Evolutionary conservation across 371 early-diverging fungal species (phyloP).

Genomic region (Basidiobolus meristosporus): DNA sequence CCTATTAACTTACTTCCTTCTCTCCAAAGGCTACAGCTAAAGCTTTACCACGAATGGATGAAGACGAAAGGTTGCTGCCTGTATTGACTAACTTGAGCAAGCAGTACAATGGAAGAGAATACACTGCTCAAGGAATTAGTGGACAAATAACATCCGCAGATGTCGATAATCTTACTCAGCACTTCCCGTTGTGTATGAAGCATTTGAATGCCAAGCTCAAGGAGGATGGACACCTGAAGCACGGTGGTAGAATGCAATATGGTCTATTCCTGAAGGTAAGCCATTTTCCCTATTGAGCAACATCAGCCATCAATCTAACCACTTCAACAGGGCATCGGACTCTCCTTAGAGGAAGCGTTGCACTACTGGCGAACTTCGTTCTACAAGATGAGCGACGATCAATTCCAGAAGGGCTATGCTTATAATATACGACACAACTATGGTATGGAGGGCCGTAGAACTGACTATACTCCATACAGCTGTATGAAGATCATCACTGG

Average conservation of each 20-base stretch:
- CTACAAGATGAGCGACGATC: slow-evolving; percentile 56
- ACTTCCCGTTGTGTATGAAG: slow-evolving; percentile 90
- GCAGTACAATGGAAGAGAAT: slow-evolving; percentile 53
- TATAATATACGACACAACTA: slow-evolving; percentile 97
- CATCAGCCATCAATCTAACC: background rate
- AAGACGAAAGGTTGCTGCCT: slow-evolving; percentile 81
- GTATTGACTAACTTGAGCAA: slow-evolving; percentile 68
- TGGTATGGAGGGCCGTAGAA: slow-evolving; percentile 92
- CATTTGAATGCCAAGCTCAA: slow-evolving; percentile 47
- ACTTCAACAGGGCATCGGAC: slow-evolving; percentile 49
- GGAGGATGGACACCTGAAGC: slow-evolving; percentile 64
- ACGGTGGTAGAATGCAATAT: slow-evolving; percentile 80
- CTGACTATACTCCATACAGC: slow-evolving; percentile 75
- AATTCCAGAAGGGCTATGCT: slow-evolving; percentile 79
- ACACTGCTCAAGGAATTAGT: slow-evolving; percentile 15
- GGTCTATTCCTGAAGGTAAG: slow-evolving; percentile 76
- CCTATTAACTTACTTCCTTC: slow-evolving; percentile 1
- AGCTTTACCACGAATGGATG: slow-evolving; percentile 74
- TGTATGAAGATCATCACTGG: slow-evolving; percentile 79
- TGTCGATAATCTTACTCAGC: slow-evolving; percentile 32
- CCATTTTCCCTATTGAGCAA: background rate
- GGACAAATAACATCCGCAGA: slow-evolving; percentile 37
- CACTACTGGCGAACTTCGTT: slow-evolving; percentile 77
- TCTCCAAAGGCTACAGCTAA: slow-evolving; percentile 29
- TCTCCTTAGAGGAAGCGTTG: slow-evolving; percentile 79